Percentiles rank a stretch among this genome's conserved stretches.
Evolutionary conservation across 495 filamentous ascomycete genomes (phyloP).

Genomic region (Aspergillus nidulans): DNA sequence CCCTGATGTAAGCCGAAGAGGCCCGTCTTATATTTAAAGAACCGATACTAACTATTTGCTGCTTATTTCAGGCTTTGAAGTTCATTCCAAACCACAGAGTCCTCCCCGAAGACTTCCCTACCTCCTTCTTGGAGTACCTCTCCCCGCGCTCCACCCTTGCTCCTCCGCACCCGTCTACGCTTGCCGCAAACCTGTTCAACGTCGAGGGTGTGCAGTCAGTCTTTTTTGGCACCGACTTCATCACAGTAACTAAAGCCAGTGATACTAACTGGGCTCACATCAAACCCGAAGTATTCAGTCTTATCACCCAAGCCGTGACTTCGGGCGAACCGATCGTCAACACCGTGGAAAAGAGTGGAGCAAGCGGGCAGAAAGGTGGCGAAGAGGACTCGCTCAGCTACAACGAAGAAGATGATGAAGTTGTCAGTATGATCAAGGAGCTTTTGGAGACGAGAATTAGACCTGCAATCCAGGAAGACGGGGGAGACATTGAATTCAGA

Average conservation of each 20-base stretch:
- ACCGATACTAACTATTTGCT: neutral
- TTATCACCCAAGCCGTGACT: conserved; percentile 88
- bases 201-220: conserved; percentile 88
- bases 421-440: conserved; percentile 97
- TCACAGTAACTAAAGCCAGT: conserved; percentile 87
- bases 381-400: conserved; percentile 67
- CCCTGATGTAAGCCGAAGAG: conserved; percentile 57
- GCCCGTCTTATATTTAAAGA: neutral
- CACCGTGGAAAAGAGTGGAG: conserved; percentile 57
- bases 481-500: conserved; percentile 90
- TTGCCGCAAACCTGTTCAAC: conserved; percentile 83
- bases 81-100: conserved; percentile 85
- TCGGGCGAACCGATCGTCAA: conserved; percentile 78
- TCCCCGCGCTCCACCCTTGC: conserved; percentile 81
- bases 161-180: conserved; percentile 86
- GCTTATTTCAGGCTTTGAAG: conserved; percentile 63
- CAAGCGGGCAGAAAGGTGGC: conserved; percentile 49
- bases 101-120: conserved; percentile 64
- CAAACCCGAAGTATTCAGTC: conserved; percentile 88
- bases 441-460: conserved; percentile 92
- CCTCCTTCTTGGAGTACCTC: conserved; percentile 86
- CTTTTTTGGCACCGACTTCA: conserved; percentile 95
- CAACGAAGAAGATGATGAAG: conserved; percentile 84
- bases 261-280: conserved; percentile 91
- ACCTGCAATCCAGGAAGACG: conserved; percentile 94